Conservation (phyloP, 1,284 basidiomycete species). For the Ustilago trichophora region DNA sequence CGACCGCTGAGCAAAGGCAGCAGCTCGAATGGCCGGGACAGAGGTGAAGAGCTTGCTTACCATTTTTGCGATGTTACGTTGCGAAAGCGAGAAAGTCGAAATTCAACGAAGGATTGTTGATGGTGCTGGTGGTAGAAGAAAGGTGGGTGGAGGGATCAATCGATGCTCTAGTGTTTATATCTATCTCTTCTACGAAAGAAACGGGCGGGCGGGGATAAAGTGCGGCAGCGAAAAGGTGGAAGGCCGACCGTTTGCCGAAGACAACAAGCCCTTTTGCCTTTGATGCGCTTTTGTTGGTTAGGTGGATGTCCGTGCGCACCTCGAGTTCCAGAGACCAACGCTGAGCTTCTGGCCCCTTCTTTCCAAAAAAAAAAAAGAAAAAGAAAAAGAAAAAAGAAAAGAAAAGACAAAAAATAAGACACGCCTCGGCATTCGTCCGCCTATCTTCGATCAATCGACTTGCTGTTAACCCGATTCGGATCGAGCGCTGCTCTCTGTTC, state of each 20-base stretch:
- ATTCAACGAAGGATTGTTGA: background rate
- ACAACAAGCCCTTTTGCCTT: background rate
- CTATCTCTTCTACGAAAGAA: background rate
- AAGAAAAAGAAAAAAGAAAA: no score
- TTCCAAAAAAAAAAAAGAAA: no score
- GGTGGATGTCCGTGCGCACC: constrained; percentile 5
- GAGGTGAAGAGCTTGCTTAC: constrained; percentile 34
- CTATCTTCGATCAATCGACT: background rate
- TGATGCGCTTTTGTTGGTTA: background rate
- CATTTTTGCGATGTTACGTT: no score
- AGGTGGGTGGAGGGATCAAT: background rate
- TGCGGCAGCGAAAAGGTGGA: constrained; percentile 2
- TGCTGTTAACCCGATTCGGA: no score
- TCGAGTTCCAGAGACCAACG: no score
- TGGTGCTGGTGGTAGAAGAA: background rate
- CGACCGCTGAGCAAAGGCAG: constrained; percentile 1
- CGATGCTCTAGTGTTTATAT: constrained; percentile 2
- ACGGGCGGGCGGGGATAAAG: background rate
- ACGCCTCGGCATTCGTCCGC: background rate
- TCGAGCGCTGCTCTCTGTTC: no score
- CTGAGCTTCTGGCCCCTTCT: no score
- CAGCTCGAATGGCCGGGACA: constrained; percentile 11
- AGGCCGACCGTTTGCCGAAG: constrained; percentile 13
- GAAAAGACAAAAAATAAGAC: no score
- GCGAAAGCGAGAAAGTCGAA: no score